These are phyloP conservation scores for Geotrichum restrictum DNA, from an alignment of 1,139 yeast species.

Conservation along the genomic window DNA sequence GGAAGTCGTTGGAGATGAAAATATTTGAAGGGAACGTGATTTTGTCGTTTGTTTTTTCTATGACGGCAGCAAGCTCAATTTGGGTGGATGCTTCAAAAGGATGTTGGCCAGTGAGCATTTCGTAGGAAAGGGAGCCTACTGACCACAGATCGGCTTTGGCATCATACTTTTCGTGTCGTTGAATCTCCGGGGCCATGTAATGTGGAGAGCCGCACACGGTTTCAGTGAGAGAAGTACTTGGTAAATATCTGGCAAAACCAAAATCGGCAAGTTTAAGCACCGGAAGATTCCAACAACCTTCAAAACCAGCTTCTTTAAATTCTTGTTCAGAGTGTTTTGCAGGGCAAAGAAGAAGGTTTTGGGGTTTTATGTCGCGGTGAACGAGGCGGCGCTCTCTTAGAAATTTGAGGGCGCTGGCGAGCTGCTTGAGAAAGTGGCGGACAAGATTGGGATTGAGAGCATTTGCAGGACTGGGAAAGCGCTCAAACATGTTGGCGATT, in stretches of 20 bases:
- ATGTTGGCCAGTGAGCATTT: constrained; percentile 92
- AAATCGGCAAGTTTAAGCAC: constrained; percentile 91
- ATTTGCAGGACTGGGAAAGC: constrained; percentile 80
- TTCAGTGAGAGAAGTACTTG: constrained; percentile 90
- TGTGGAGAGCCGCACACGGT: constrained; percentile 95
- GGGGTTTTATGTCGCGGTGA: constrained; percentile 93
- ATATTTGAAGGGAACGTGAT: constrained; percentile 64
- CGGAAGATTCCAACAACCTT: constrained; percentile 85
- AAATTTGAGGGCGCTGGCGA: constrained; percentile 78
- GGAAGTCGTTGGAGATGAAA: constrained; percentile 37
- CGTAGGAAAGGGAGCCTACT: constrained; percentile 92
- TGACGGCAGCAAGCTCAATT: constrained; percentile 77
- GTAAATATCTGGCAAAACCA: constrained; percentile 93
- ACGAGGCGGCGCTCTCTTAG: constrained; percentile 78
- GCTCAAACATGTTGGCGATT: constrained; percentile 67
- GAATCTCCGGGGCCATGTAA: constrained; percentile 97
- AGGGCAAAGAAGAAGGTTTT: constrained; percentile 78
- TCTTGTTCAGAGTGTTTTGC: constrained; percentile 59
- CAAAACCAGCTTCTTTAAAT: constrained; percentile 55
- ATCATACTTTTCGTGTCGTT: constrained; percentile 88
- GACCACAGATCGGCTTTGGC: constrained; percentile 98
- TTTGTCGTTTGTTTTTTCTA: constrained; percentile 73
- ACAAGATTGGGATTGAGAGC: constrained; percentile 79
- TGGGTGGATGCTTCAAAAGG: constrained; percentile 94
- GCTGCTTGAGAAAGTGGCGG: constrained; percentile 78